Evolutionary conservation across 2,329 filamentous ascomycete species (phyloP).

Genomic region (Colletotrichum cereale): DNA sequence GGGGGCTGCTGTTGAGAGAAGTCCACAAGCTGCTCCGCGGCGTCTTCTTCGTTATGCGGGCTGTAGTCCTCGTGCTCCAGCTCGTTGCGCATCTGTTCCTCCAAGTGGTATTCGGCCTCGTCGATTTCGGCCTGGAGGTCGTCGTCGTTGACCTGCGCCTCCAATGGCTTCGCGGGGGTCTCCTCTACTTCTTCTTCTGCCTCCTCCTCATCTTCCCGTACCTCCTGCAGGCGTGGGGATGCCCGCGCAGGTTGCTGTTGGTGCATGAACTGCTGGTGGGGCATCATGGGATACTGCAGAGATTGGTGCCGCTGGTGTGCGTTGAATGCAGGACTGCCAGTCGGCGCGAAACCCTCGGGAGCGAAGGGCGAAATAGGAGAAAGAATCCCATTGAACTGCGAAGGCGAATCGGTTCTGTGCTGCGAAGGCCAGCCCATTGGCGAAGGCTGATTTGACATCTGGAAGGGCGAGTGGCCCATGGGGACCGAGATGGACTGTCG

Average conservation of each 20-base stretch:
- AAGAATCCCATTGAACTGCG: constrained; percentile 66
- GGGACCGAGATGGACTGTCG: constrained; percentile 80
- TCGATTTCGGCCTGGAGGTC: constrained; percentile 89
- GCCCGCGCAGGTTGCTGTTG: constrained; percentile 67
- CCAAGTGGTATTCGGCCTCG: constrained; percentile 86
- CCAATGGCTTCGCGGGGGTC: constrained; percentile 67
- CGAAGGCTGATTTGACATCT: constrained; percentile 73
- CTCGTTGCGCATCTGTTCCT: constrained; percentile 82
- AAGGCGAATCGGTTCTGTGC: constrained; percentile 75
- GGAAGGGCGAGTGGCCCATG: constrained; percentile 74
- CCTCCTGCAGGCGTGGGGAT: constrained; percentile 76
- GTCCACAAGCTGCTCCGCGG: constrained; percentile 24
- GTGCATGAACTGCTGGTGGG: constrained; percentile 67
- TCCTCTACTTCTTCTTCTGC: constrained; percentile 55
- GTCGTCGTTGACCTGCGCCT: constrained; percentile 65
- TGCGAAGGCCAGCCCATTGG: constrained; percentile 70
- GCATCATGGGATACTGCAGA: constrained; percentile 68
- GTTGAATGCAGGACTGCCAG: constrained; percentile 56
- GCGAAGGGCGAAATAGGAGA: constrained; percentile 76
- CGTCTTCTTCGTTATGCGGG: constrained; percentile 64
- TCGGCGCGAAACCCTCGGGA: constrained; percentile 60
- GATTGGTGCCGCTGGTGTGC: constrained; percentile 70
- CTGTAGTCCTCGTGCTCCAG: constrained; percentile 84
- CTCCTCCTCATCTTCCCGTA: constrained; percentile 81
- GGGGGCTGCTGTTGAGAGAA: constrained; percentile 38